A percentile compares a stretch with the other conserved stretches of the same genome.
phyloP scores from a whole-genome alignment of 805 yeast species.

The Kuraishia ogatae region DNA sequence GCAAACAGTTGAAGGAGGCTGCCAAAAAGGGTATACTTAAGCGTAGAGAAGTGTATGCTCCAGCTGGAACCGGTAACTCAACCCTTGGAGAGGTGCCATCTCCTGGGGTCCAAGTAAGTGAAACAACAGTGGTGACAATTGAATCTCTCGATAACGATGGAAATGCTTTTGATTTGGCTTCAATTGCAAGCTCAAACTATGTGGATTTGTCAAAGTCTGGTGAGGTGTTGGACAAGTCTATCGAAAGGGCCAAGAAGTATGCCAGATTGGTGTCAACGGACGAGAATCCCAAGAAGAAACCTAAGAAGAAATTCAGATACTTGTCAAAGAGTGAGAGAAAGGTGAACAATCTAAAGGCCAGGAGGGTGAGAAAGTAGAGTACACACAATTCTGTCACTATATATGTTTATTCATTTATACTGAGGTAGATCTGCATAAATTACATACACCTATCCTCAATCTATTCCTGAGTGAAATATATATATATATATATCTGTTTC shows the following conservation, averaged over 20 bases:
- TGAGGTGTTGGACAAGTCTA: constrained; percentile 63
- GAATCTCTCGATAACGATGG: constrained; percentile 46
- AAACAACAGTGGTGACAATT: constrained; percentile 39
- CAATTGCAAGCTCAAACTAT: constrained; percentile 51
- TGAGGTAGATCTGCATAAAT: too few relatives aligned
- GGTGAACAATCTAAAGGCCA: constrained; percentile 24
- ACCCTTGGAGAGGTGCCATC: too few relatives aligned
- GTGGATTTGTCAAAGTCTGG: constrained; percentile 66
- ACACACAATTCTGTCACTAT: too few relatives aligned
- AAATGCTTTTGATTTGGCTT: constrained; percentile 23
- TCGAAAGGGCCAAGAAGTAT: constrained; percentile 74
- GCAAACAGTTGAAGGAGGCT: constrained; percentile 10
- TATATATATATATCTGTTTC: too few relatives aligned
- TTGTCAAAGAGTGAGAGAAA: constrained; percentile 74
- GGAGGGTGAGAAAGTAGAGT: constrained; percentile 23
- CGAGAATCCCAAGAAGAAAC: constrained; percentile 27
- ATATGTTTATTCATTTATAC: too few relatives aligned
- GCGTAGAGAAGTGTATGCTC: constrained; percentile 31
- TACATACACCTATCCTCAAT: too few relatives aligned
- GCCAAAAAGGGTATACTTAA: constrained; percentile 32
- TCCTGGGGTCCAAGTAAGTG: too few relatives aligned
- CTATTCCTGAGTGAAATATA: too few relatives aligned
- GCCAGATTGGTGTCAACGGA: constrained; percentile 58
- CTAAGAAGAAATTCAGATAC: constrained; percentile 78
- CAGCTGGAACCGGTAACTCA: constrained; percentile 21